A percentile compares a stretch with the other conserved stretches of the same genome.
Conservation (phyloP, 2,329 filamentous ascomycete species). For the Balansia obtecta region DNA sequence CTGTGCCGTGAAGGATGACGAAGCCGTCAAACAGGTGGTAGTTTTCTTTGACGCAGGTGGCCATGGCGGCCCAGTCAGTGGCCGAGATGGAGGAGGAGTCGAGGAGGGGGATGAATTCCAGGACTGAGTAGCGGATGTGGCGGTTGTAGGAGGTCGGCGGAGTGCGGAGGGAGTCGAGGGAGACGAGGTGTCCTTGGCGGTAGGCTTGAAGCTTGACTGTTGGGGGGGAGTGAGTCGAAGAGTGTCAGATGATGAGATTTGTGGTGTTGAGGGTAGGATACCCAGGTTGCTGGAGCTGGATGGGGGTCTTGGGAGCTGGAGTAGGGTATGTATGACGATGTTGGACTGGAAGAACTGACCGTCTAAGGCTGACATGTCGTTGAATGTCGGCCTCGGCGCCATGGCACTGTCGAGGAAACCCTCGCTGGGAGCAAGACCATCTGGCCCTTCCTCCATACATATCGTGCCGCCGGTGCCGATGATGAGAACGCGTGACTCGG, state of each 20-base stretch:
- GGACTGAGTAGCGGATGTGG: constrained; percentile 69
- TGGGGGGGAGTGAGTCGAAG: too few relatives aligned
- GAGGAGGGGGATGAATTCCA: constrained; percentile 74
- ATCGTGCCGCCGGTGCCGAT: constrained; percentile 87
- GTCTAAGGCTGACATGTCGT: constrained; percentile 40
- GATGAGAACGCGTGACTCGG: constrained; percentile 73
- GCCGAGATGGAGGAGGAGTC: constrained; percentile 87
- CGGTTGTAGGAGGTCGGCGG: constrained; percentile 69
- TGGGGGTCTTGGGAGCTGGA: neutral
- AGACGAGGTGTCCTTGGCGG: constrained; percentile 34
- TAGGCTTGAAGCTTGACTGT: constrained; percentile 37
- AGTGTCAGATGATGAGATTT: neutral
- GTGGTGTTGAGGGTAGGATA: neutral
- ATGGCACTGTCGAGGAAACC: constrained; percentile 76
- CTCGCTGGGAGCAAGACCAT: constrained; percentile 68
- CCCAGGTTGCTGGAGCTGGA: neutral
- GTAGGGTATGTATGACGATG: neutral
- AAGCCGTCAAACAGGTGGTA: constrained; percentile 86
- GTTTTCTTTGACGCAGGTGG: constrained; percentile 66
- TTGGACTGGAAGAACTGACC: neutral
- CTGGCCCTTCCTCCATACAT: constrained; percentile 74
- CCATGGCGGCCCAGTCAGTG: constrained; percentile 75
- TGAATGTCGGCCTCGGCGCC: constrained; percentile 72
- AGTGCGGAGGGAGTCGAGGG: constrained; percentile 61
- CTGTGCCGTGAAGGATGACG: constrained; percentile 81